phyloP scores from a whole-genome alignment of 805 yeast genomes.

The Pichia exigua region DNA sequence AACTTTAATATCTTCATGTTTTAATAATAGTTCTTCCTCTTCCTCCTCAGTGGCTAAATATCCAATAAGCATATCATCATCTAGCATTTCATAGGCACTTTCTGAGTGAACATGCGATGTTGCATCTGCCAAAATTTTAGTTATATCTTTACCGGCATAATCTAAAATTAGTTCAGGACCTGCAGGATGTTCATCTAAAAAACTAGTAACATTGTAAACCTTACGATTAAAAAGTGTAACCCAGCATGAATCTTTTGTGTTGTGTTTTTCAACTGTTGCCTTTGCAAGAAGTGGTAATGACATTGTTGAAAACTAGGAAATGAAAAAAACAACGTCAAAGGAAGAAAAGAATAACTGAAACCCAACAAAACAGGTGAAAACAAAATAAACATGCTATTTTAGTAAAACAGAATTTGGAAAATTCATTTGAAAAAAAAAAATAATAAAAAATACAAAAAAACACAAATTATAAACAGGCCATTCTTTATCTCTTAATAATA shows the following conservation, averaged over 20 bases:
- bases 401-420: background rate
- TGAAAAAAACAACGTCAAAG: background rate
- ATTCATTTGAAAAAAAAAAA: no score
- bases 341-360: background rate
- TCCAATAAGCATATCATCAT: conserved; percentile 77
- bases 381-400: background rate
- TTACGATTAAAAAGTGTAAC: conserved; percentile 74
- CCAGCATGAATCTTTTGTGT: conserved; percentile 55
- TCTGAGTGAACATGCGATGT: conserved; percentile 75
- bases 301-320: background rate
- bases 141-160: conserved; percentile 54
- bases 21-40: conserved; percentile 56
- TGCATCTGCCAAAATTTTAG: conserved; percentile 68
- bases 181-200: conserved; percentile 67
- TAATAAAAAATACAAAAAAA: no score
- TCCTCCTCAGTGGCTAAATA: conserved; percentile 77
- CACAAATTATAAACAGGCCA: background rate
- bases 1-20: conserved; percentile 45
- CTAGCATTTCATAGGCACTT: conserved; percentile 81
- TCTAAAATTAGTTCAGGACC: conserved; percentile 52
- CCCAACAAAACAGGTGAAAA: background rate
- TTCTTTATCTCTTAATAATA: no score
- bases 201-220: conserved; percentile 74
- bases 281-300: conserved; percentile 53
- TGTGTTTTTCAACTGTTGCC: conserved; percentile 46